Evolutionary conservation across 2,329 filamentous ascomycete species (phyloP).

Genomic region (Colletotrichum acutatum): DNA sequence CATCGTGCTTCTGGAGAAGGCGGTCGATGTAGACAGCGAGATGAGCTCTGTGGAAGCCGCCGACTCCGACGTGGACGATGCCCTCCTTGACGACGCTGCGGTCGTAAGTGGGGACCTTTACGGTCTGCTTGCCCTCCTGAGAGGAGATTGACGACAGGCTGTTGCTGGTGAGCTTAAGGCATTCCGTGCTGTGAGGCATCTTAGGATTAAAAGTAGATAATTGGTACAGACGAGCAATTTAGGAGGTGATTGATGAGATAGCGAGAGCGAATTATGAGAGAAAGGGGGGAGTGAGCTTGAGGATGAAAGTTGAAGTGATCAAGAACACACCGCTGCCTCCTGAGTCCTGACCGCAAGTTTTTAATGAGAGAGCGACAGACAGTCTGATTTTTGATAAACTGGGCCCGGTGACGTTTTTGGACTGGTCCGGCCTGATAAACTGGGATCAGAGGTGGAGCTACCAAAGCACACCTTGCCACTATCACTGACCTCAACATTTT

Average conservation of each 20-base stretch:
- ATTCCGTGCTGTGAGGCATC: slow-evolving; percentile 36
- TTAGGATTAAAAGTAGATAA: neutral
- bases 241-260: neutral
- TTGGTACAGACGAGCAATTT: neutral
- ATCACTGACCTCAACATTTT: neutral
- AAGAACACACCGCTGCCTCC: neutral
- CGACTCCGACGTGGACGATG: slow-evolving; percentile 65
- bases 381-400: neutral
- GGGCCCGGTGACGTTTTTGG: neutral
- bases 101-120: slow-evolving; percentile 53
- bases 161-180: slow-evolving; percentile 31
- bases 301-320: neutral
- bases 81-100: slow-evolving; percentile 61
- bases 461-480: neutral
- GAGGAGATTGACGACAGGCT: slow-evolving; percentile 29
- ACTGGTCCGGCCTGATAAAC: neutral
- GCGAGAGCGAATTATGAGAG: neutral
- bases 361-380: neutral
- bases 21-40: slow-evolving; percentile 63
- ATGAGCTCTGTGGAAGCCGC: slow-evolving; percentile 65
- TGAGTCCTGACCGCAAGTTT: neutral
- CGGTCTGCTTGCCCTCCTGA: slow-evolving; percentile 25
- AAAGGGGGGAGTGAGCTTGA: neutral
- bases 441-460: neutral
- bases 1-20: slow-evolving; percentile 57